Conservation (phyloP, 192 early-diverging fungal genomes). For the Globomyces pollinis-pini region DNA sequence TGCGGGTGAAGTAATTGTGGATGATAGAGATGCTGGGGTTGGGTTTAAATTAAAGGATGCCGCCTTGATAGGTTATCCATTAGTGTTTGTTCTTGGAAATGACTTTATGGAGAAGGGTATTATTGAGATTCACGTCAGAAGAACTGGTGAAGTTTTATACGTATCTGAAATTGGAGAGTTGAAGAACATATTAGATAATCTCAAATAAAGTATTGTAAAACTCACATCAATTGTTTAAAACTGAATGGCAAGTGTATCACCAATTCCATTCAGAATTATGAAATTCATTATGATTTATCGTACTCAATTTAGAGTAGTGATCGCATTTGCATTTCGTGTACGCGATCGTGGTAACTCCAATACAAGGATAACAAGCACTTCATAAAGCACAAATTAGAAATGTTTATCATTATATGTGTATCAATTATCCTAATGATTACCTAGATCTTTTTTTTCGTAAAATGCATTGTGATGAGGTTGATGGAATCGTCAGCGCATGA, state of each 20-base stretch:
- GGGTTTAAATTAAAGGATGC: slow-evolving; percentile 80
- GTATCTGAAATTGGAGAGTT: not conserved
- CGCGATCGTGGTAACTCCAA: too few relatives aligned
- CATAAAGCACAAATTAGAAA: not conserved
- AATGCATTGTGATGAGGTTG: not conserved
- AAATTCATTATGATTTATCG: too few relatives aligned
- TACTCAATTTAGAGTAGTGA: too few relatives aligned
- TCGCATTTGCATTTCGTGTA: too few relatives aligned
- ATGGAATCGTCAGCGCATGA: slow-evolving; percentile 7
- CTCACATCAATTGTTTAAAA: not conserved
- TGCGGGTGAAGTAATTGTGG: slow-evolving; percentile 21
- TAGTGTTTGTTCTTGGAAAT: slow-evolving; percentile 67
- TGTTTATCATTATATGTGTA: not conserved
- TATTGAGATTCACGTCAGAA: slow-evolving; percentile 22
- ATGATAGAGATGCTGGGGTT: slow-evolving; percentile 41
- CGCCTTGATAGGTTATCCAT: slow-evolving; percentile 74
- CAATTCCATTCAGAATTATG: too few relatives aligned
- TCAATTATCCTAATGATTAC: not conserved
- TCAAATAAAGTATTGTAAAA: not conserved
- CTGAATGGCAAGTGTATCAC: too few relatives aligned
- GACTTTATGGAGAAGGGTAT: slow-evolving; percentile 14
- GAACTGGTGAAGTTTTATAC: not conserved
- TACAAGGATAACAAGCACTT: not conserved
- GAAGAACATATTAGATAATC: not conserved
- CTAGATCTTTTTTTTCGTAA: too few relatives aligned